Percentiles rank a stretch among this genome's conserved stretches.
Conservation (phyloP, 2,329 filamentous ascomycete genomes). For the Colletotrichum caudatum region DNA sequence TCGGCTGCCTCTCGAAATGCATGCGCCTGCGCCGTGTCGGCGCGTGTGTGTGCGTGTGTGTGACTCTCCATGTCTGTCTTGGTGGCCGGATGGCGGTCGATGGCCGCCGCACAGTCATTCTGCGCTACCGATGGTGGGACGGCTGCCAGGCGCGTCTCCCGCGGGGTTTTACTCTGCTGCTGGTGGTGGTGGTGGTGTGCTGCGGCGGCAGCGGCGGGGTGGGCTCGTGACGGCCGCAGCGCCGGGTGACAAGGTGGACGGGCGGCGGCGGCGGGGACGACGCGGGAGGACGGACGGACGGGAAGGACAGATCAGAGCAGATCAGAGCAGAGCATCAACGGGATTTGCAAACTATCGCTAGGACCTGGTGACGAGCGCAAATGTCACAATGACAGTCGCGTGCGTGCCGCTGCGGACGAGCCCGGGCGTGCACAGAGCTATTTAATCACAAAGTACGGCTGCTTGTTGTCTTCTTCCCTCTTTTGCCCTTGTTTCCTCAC, state of each 20-base stretch:
- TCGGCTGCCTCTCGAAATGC: constrained; percentile 4
- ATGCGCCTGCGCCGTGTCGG: not conserved
- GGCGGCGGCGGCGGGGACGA: not conserved
- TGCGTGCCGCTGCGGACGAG: not conserved
- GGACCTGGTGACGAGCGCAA: not conserved
- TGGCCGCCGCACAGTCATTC: not conserved
- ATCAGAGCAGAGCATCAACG: not conserved
- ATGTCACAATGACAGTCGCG: not conserved
- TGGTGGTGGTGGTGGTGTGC: constrained; percentile 12
- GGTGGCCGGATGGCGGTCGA: not conserved
- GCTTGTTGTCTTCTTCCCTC: no score
- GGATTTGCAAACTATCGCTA: not conserved
- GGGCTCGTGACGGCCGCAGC: constrained; percentile 11
- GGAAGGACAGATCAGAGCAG: not conserved
- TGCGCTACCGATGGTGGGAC: constrained; percentile 3
- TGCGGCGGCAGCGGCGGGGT: constrained; percentile 1
- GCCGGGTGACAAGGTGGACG: constrained; percentile 8
- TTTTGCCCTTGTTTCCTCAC: not conserved
- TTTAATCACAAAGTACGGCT: not conserved
- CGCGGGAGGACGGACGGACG: not conserved
- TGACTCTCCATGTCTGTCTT: not conserved
- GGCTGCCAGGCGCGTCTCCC: constrained; percentile 15
- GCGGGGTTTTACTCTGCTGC: not conserved
- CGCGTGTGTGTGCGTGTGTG: not conserved
- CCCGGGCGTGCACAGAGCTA: not conserved